Base-by-base conservation (phyloP, 768 basidiomycete species). In the Psilocybe subaeruginosa region DNA sequence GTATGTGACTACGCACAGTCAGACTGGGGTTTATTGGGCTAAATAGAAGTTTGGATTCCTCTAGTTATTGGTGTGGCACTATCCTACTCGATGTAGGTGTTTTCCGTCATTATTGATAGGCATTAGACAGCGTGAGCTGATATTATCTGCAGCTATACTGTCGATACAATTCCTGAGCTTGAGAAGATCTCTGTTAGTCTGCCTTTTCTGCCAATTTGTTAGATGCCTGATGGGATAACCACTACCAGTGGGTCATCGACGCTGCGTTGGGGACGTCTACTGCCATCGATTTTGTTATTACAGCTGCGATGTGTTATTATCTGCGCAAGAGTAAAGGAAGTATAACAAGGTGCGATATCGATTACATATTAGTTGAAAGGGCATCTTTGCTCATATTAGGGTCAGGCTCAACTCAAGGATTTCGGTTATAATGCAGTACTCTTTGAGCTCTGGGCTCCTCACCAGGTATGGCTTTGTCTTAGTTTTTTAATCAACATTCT, bases 201-300 rank as follows among this genome's bases (percentile, higher is more conserved):
- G 46, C 37, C 19, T 55, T 59, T 31, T 35, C 17, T 9, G 45
- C 47, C 27, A 19, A 11, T n/a, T 8, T 9, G 5, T 17, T 19
- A 23, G 9, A 37, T 43, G 31, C 39, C 35, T 8, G 30, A 27
- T 30, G 49, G 33, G 23, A 23, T 23, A 23, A 47, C 31, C 51
- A 14, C 17, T 56, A 49, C 35, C 45, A 82, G 79, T 82, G 80
- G 80, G 71, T 74, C 1, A 74, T 83, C 52, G 68, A 77, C 30
- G 70, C 76, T 14, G 80, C 80, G 0, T 68, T 82, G 2, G 77
- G 76, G 1, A 73, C 79, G 0, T 73, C 78, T 6, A 82, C 82
- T 0, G 56, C 73, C 19, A 81, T 80, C 60, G 81, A 83, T 58
- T 78, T 82, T 58, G 60, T 79, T 37, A 79, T 82, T 49, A 66